Evolutionary conservation across 108 stramenopile genomes (phyloP).

Genomic region (Pseudonitzschia multiseries): DNA sequence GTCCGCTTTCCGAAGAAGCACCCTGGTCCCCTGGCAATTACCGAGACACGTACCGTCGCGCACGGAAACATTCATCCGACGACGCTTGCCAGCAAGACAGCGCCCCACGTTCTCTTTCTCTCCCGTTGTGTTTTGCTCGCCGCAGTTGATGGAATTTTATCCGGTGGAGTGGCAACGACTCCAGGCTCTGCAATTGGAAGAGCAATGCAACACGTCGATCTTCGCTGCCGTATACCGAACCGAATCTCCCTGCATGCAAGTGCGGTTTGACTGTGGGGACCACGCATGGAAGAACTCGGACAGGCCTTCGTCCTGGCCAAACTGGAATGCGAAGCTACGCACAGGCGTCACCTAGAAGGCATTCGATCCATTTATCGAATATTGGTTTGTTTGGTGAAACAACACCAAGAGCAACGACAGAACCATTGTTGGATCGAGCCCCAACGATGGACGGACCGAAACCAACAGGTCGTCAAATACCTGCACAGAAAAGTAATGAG

Average conservation of each 20-base stretch:
- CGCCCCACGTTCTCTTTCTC: not conserved
- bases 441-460: slow-evolving; percentile 15
- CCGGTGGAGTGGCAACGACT: slow-evolving; percentile 30
- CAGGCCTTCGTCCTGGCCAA: slow-evolving; percentile 49
- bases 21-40: slow-evolving; percentile 46
- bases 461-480: slow-evolving; percentile 22
- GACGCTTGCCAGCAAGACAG: not conserved
- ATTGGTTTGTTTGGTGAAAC: slow-evolving; percentile 9
- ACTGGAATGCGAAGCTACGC: slow-evolving; percentile 36
- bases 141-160: slow-evolving; percentile 38
- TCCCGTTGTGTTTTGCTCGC: slow-evolving; percentile 41
- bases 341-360: slow-evolving; percentile 14
- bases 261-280: slow-evolving; percentile 58
- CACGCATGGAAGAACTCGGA: slow-evolving; percentile 54
- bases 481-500: slow-evolving; percentile 30
- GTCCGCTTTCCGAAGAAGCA: slow-evolving; percentile 43
- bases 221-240: slow-evolving; percentile 46
- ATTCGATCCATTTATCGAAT: slow-evolving; percentile 10
- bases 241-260: slow-evolving; percentile 36
- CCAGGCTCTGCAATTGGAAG: slow-evolving; percentile 38
- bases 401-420: not conserved
- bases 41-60: not conserved
- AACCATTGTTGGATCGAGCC: not conserved
- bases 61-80: not conserved
- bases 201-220: slow-evolving; percentile 31